phyloP scores from a whole-genome alignment of 306 rosid species.

The Malus orientalis region DNA sequence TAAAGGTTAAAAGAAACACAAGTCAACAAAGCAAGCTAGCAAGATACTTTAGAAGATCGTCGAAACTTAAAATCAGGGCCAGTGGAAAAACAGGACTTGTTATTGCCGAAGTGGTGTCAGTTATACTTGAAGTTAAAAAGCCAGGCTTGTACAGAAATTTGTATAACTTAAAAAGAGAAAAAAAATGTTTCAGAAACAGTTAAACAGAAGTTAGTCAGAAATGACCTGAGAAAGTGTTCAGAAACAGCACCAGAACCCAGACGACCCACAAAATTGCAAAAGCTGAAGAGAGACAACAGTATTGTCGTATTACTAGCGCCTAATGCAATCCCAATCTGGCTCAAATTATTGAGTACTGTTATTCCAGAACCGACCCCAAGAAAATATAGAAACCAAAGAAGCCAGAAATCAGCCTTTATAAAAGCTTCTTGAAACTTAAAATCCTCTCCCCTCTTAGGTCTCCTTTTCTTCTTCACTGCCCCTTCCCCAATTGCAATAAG shows the following conservation, averaged over 20 bases:
- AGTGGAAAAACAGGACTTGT: not conserved
- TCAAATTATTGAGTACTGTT: conserved; percentile 77
- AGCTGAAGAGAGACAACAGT: conserved; percentile 67
- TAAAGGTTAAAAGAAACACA: not conserved
- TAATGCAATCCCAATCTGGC: conserved; percentile 75
- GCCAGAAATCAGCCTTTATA: conserved; percentile 92
- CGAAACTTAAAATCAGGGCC: not conserved
- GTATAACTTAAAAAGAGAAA: not conserved
- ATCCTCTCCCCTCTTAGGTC: conserved; percentile 87
- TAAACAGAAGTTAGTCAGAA: not conserved
- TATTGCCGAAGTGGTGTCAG: not conserved
- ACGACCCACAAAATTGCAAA: conserved; percentile 72
- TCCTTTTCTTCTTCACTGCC: conserved; percentile 63
- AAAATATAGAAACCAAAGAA: conserved; percentile 69
- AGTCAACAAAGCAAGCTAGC: not conserved
- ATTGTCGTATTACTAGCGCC: conserved; percentile 56
- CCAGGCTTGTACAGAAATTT: not conserved
- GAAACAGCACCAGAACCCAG: conserved; percentile 77
- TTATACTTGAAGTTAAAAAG: not conserved
- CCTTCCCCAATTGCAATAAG: conserved; percentile 90
- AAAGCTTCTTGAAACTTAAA: conserved; percentile 60
- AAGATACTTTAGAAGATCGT: not conserved
- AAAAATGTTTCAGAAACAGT: not conserved
- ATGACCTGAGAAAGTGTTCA: conserved; percentile 80
- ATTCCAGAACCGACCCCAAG: conserved; percentile 74